phyloP scores from a whole-genome alignment of 495 filamentous ascomycete species.

The Aspergillus mulundensis region DNA sequence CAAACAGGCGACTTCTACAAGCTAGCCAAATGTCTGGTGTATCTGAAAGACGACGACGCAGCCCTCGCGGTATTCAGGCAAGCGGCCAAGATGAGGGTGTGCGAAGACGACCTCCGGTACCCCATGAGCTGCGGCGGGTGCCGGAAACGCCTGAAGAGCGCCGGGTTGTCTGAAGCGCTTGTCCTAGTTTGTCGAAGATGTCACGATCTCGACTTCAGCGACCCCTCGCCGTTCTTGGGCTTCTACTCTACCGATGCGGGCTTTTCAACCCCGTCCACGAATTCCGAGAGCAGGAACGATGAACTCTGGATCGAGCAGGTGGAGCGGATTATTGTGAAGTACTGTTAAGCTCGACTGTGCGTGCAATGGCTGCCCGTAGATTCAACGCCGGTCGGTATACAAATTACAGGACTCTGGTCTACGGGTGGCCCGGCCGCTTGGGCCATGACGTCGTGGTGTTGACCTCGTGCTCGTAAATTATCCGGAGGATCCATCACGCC shows the following conservation, averaged over 20 bases:
- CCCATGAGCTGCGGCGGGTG: not conserved
- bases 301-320: not conserved
- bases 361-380: too few species aligned
- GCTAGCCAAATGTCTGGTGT: slow-evolving; percentile 2
- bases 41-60: not conserved
- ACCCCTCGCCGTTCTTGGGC: not conserved
- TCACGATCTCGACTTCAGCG: not conserved
- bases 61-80: not conserved
- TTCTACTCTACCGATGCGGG: slow-evolving; percentile 1
- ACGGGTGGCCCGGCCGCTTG: too few species aligned
- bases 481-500: not conserved
- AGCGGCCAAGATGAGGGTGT: not conserved
- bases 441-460: too few species aligned
- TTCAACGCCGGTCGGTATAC: too few species aligned
- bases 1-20: not conserved
- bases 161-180: not conserved
- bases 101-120: slow-evolving; percentile 1
- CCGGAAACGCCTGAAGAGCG: not conserved
- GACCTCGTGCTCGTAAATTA: too few species aligned
- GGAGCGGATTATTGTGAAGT: not conserved
- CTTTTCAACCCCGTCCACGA: not conserved
- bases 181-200: slow-evolving; percentile 1
- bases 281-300: not conserved
- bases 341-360: too few species aligned
- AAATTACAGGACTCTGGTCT: too few species aligned